Conservation (phyloP, 495 filamentous ascomycete genomes). For the Annulohypoxylon moriforme region DNA sequence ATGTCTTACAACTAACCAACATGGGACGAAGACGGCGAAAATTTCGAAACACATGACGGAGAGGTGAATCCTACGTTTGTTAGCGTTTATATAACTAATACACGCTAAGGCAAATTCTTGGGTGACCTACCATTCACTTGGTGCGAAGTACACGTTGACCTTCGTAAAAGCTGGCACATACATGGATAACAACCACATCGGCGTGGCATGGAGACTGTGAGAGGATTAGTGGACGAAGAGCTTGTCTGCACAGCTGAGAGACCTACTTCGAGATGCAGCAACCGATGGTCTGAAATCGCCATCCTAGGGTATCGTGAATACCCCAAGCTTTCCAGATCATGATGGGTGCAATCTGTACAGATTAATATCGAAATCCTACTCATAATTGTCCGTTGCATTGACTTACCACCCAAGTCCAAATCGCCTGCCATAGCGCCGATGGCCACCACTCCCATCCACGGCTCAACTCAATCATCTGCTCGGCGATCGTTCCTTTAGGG, state of each 20-base stretch:
- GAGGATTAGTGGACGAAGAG: constrained; percentile 13
- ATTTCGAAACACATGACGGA: constrained; percentile 66
- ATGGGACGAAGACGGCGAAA: constrained; percentile 65
- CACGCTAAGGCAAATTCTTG: not conserved
- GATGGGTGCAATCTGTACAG: constrained; percentile 50
- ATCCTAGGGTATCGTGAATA: constrained; percentile 74
- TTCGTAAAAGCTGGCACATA: constrained; percentile 68
- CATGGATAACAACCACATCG: constrained; percentile 71
- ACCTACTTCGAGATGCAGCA: constrained; percentile 67
- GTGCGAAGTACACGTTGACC: constrained; percentile 65
- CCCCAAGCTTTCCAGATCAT: constrained; percentile 55
- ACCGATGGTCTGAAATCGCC: constrained; percentile 72
- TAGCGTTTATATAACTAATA: not conserved
- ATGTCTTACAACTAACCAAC: constrained; percentile 59
- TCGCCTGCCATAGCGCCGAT: constrained; percentile 70
- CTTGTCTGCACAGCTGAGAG: not conserved
- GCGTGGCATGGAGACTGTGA: constrained; percentile 69
- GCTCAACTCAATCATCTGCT: constrained; percentile 56
- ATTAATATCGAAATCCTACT: constrained; percentile 50
- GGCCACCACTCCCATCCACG: constrained; percentile 77
- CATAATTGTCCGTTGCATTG: constrained; percentile 49
- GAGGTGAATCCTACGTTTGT: constrained; percentile 60
- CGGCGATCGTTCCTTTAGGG: constrained; percentile 62
- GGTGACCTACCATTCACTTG: constrained; percentile 66
- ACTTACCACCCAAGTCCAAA: constrained; percentile 72